Base-by-base conservation (phyloP, 768 basidiomycete species). In the Hebeloma cylindrosporum region DNA sequence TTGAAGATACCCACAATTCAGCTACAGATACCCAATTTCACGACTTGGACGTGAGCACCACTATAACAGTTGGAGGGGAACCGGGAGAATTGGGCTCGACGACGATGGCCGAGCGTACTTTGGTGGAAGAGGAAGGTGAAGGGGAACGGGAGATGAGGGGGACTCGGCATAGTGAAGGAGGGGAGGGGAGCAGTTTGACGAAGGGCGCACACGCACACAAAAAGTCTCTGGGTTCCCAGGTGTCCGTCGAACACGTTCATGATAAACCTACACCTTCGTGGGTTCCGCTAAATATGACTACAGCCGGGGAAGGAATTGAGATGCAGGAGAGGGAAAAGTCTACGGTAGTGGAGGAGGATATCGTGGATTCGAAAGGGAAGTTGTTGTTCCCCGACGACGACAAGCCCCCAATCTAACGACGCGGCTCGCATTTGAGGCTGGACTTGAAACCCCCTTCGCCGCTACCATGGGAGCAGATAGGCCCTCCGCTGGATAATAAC, bases 381-480 rank as follows among this genome's bases (percentile, higher is more conserved):
- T 44, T 60, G 13, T 38, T 61, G 35, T 57, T 51, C 43, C 45
- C 57, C 21, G 56, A 59, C 23, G 48, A 58, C 25, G 53, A 58
- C 41, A 59, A 55, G 43, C 53, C 51, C 35, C 42, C 56, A 31
- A 48, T 56, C 30, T 65, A 66, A 20, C 46, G 66, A 28, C 64
- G 68, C 41, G 57, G 63, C 28, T 70, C 74, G 26, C 74, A 76
- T 61, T 68, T 82, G 40, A 71, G 70, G 34, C 63, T 79, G 50
- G 70, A 78, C 56, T 61, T 77, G 40, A 74, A 74, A 50, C 60
- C 71, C 13, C 66, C 75, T 14, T 76, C 82, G 22, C 79, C 85
- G 31, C 79, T 79, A 50, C 79, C 79, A 11, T 88, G 87, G 87
- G 85, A 86, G 30, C 66, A 74, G 34, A 60, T 77, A 17, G 70